Conservation (phyloP, 2,329 filamentous ascomycete species). For the Myrmaecium sp. region DNA sequence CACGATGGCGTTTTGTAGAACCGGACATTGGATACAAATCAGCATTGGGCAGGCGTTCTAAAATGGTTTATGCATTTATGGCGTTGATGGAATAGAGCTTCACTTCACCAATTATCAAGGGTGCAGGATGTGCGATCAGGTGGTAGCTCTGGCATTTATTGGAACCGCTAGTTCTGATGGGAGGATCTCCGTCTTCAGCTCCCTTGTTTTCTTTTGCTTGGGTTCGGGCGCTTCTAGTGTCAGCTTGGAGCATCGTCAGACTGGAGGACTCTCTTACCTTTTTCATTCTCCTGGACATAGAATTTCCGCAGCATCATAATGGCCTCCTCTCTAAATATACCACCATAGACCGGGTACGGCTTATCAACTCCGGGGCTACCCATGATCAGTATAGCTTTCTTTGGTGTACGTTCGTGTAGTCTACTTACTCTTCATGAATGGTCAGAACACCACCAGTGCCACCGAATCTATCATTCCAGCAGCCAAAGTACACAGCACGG, state of each 20-base stretch:
- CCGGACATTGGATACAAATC: neutral
- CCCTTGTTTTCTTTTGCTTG: constrained; percentile 45
- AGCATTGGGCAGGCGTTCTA: constrained; percentile 1
- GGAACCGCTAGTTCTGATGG: constrained; percentile 20
- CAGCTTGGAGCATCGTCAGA: neutral
- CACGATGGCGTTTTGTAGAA: constrained; percentile 56
- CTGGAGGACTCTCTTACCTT: constrained; percentile 36
- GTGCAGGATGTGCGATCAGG: too few relatives aligned
- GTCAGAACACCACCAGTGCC: constrained; percentile 87
- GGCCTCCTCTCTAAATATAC: constrained; percentile 78
- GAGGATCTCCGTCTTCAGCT: constrained; percentile 42
- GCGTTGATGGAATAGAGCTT: too few relatives aligned
- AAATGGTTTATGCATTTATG: neutral
- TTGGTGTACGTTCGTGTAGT: neutral
- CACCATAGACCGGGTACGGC: constrained; percentile 69
- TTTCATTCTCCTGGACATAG: constrained; percentile 94
- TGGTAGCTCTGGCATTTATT: too few relatives aligned
- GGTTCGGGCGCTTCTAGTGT: constrained; percentile 39
- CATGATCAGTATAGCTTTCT: constrained; percentile 7
- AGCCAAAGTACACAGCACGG: constrained; percentile 83
- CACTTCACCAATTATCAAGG: too few relatives aligned
- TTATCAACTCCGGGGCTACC: constrained; percentile 49
- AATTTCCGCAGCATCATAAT: constrained; percentile 85
- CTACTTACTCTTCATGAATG: constrained; percentile 51
- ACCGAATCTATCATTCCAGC: constrained; percentile 90